A percentile compares a stretch with the other conserved stretches of the same genome.
phyloP scores from a whole-genome alignment of 2,329 filamentous ascomycete genomes.

The Elsinoe ampelina region DNA sequence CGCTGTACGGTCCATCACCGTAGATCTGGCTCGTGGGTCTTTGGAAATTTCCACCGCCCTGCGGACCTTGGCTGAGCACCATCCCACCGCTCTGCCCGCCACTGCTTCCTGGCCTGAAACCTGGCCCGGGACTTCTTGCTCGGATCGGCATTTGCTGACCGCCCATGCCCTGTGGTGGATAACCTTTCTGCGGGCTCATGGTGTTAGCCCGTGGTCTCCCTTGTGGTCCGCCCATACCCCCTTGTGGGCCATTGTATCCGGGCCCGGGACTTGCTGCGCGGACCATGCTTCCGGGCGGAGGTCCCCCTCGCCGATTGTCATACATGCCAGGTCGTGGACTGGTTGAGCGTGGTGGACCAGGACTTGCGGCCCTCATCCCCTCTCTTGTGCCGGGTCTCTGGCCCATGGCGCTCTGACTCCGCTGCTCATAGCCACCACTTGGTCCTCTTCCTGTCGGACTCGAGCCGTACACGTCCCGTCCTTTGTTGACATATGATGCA shows the following conservation, averaged over 20 bases:
- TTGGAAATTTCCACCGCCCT: constrained; percentile 23
- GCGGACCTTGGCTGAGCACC: constrained; percentile 34
- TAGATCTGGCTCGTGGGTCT: constrained; percentile 38
- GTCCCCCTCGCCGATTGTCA: constrained; percentile 28
- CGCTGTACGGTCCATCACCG: constrained; percentile 20
- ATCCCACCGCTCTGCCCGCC: constrained; percentile 31
- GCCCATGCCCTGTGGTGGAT: constrained; percentile 18
- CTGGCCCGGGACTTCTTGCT: background rate
- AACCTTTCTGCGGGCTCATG: constrained; percentile 31
- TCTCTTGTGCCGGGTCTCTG: constrained; percentile 53
- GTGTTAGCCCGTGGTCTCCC: constrained; percentile 31
- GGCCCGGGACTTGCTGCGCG: constrained; percentile 40
- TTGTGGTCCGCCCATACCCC: constrained; percentile 16
- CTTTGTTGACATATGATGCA: constrained; percentile 76
- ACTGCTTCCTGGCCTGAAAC: constrained; percentile 5
- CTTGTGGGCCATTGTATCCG: constrained; percentile 37
- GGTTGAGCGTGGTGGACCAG: constrained; percentile 51
- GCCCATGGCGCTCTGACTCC: constrained; percentile 24
- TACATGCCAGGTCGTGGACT: constrained; percentile 51
- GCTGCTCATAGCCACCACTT: constrained; percentile 13
- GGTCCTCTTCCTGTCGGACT: background rate
- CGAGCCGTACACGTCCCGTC: constrained; percentile 62
- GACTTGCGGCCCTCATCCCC: constrained; percentile 51
- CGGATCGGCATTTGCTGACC: background rate
- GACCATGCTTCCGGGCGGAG: constrained; percentile 22